Conservation (phyloP, 371 early-diverging fungal genomes). For the Mortierella sp. region DNA sequence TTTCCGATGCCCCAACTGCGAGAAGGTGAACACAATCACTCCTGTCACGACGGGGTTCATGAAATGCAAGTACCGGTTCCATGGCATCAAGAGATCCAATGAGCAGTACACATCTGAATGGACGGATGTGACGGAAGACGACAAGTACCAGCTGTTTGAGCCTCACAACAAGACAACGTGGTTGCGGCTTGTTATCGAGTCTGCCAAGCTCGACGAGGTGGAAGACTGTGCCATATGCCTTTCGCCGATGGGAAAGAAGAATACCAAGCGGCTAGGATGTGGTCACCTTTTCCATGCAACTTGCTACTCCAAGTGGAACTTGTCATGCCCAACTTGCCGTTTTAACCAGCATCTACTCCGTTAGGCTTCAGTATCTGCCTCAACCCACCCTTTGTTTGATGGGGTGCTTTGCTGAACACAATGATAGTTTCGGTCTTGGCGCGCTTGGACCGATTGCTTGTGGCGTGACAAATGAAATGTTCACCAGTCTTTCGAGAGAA, state of each 20-base stretch:
- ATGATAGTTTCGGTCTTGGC: no score
- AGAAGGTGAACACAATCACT: no score
- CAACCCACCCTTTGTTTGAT: no score
- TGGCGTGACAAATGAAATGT: no score
- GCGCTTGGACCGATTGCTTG: no score
- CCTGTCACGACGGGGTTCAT: no score
- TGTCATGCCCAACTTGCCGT: slow-evolving; percentile 13
- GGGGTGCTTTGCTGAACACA: no score
- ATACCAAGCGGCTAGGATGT: background rate
- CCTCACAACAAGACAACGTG: slow-evolving; percentile 7
- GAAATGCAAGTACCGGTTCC: slow-evolving; percentile 20
- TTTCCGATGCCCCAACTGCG: no score
- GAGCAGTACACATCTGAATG: slow-evolving; percentile 23
- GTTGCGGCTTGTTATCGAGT: slow-evolving; percentile 20
- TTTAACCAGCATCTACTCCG: no score
- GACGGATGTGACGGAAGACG: slow-evolving; percentile 1
- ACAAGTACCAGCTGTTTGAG: slow-evolving; percentile 15
- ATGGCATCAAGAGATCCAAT: slow-evolving; percentile 12
- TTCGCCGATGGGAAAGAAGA: background rate
- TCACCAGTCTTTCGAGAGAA: no score
- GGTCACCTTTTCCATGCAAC: slow-evolving; percentile 10
- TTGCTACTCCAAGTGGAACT: background rate
- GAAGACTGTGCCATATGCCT: slow-evolving; percentile 15
- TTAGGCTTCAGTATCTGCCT: no score
- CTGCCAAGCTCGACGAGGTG: background rate